phyloP scores from a whole-genome alignment of 23 red algal species.

The Cyanidium caldarium region DNA sequence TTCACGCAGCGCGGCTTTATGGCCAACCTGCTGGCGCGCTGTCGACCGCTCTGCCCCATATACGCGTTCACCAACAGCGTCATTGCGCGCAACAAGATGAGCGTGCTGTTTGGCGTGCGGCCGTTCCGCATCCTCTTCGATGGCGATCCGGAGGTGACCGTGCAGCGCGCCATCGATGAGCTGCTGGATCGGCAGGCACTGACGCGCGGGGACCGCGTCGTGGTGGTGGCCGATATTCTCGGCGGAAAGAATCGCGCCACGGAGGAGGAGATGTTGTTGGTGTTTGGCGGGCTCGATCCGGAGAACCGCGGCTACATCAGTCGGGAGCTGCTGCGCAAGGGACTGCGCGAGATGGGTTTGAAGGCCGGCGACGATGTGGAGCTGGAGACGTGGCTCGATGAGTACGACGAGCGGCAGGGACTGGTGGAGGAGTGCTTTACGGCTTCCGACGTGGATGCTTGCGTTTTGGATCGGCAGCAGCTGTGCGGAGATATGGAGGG shows the following conservation, averaged over 20 bases:
- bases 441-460: slow-evolving; percentile 11
- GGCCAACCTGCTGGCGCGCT: slow-evolving; percentile 60
- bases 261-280: slow-evolving; percentile 46
- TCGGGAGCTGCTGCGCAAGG: slow-evolving; percentile 12
- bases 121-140: slow-evolving; percentile 73
- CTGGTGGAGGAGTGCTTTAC: slow-evolving; percentile 35
- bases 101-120: slow-evolving; percentile 74
- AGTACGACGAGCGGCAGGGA: slow-evolving; percentile 46
- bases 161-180: slow-evolving; percentile 52
- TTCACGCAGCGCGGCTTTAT: slow-evolving; percentile 97
- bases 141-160: slow-evolving; percentile 86
- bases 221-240: slow-evolving; percentile 87
- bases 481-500: not conserved
- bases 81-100: slow-evolving; percentile 74
- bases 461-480: not conserved
- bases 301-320: slow-evolving; percentile 16
- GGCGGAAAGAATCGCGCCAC: slow-evolving; percentile 50
- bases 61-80: slow-evolving; percentile 82
- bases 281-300: slow-evolving; percentile 37
- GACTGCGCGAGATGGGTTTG: slow-evolving; percentile 57
- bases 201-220: slow-evolving; percentile 40
- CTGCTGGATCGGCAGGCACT: slow-evolving; percentile 51
- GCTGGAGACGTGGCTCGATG: slow-evolving; percentile 48
- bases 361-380: slow-evolving; percentile 83
- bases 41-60: slow-evolving; percentile 60